phyloP scores from a whole-genome alignment of 1,284 basidiomycete genomes.

The Xerocomus alliaceus region DNA sequence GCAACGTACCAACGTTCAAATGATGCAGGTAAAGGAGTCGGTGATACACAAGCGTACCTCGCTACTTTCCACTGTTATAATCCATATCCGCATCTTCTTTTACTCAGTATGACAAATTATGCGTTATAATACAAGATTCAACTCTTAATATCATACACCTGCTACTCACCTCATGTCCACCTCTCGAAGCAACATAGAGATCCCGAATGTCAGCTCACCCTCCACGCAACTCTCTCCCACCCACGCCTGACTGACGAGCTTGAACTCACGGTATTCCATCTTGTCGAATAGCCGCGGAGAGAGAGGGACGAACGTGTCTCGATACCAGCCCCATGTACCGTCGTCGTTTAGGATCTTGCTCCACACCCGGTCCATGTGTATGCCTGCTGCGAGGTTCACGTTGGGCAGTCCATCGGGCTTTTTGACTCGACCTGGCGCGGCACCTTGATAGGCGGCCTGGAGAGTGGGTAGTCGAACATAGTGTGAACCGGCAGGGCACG shows the following conservation, averaged over 20 bases:
- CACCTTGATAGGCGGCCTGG: conserved; percentile 21
- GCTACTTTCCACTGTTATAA: no score
- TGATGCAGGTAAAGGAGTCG: no score
- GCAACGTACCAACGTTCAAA: no score
- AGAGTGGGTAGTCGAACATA: conserved; percentile 16
- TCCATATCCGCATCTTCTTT: no score
- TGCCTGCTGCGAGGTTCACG: conserved; percentile 13
- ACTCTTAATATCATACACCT: no score
- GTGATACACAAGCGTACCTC: no score
- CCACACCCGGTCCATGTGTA: conserved; percentile 35
- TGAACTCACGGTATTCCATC: conserved; percentile 41
- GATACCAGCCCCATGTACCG: conserved; percentile 39
- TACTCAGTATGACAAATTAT: no score
- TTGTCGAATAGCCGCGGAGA: conserved; percentile 42
- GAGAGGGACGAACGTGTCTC: conserved; percentile 39
- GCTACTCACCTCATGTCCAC: conserved; percentile 28
- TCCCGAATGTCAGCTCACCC: conserved; percentile 25
- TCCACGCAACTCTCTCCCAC: conserved; percentile 21
- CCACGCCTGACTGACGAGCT: conserved; percentile 28
- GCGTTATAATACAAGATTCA: background rate
- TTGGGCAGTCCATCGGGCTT: background rate
- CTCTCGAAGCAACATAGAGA: conserved; percentile 28
- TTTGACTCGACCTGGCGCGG: background rate
- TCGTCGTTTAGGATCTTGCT: conserved; percentile 16
- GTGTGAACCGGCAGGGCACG: conserved; percentile 12